Base-by-base conservation (phyloP, 2,329 filamentous ascomycete species). In the Aspergillus cejpii region DNA sequence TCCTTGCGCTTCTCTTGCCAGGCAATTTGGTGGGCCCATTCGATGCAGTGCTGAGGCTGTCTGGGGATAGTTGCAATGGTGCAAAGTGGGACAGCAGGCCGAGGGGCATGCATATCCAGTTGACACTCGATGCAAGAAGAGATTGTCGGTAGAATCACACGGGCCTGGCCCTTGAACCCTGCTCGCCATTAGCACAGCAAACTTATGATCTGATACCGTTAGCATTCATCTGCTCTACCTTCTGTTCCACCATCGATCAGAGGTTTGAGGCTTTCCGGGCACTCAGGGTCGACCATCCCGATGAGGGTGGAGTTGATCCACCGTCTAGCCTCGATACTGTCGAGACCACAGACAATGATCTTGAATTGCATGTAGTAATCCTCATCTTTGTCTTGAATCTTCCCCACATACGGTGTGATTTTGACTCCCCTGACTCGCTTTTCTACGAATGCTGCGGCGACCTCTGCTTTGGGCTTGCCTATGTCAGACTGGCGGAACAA, bases 81-180 rank as follows among this genome's bases (percentile, higher is more conserved):
- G 67, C 92, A 98, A 21, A 98, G 83, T 1, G 92, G 92, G 0
- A 98, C 91, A 11, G 92, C 89, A n/a, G 89, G 87, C 42, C 91
- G 81, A n/a, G 92, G 94, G 0, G 92, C 91, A 65, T 97, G 90
- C 86, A 98, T 96, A 64, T 97, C 92, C 21, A 98, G 80, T 63
- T 98, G 92, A 62, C 92, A 98, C 72, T 98, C 92, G 60, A 98
- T 94, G 65, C 92, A 98, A 17, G 89, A 94, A 14, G 90, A 94
- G 60, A 98, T 79, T 3, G 87, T 90, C 0, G 92, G 92, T 17
- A 97, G 74, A 47, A 98, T 85, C 47, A 98, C 91, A 59, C 91
- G 81, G 1, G 90, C 85, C 65, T 98, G 94, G 41, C 92, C 92
- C 71, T 97, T 98, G 80, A 98, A 97, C 39, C 91, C 83, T 83